Evolutionary conservation across 768 basidiomycete species (phyloP).

Genomic region (Leccinum uliginosum): DNA sequence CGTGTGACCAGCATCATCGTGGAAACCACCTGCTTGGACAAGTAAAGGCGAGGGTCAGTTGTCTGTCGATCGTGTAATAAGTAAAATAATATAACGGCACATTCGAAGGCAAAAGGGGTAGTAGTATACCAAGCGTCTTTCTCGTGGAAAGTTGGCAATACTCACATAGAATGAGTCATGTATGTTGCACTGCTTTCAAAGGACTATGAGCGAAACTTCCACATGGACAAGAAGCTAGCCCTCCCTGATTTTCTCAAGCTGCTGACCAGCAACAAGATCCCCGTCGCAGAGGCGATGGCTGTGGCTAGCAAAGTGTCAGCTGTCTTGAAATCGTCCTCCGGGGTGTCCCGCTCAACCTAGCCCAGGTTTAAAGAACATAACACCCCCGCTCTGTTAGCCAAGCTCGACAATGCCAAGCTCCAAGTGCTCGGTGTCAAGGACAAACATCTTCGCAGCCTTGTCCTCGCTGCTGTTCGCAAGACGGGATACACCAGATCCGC

Average conservation of each 20-base stretch:
- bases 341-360: constrained; percentile 11
- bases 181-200: neutral
- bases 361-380: constrained; percentile 68
- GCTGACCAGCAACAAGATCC: constrained; percentile 52
- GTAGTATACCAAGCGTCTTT: constrained; percentile 21
- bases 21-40: constrained; percentile 77
- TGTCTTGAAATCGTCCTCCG: constrained; percentile 13
- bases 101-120: constrained; percentile 1
- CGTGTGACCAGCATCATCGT: constrained; percentile 87
- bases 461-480: constrained; percentile 57
- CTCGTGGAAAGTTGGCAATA: constrained; percentile 8
- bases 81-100: neutral
- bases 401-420: constrained; percentile 59
- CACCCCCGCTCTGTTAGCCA: constrained; percentile 52
- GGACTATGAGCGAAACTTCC: constrained; percentile 3
- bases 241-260: constrained; percentile 66
- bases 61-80: constrained; percentile 13
- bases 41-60: constrained; percentile 32
- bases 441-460: constrained; percentile 59
- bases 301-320: constrained; percentile 64
- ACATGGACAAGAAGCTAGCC: constrained; percentile 45
- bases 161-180: neutral
- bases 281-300: constrained; percentile 64
- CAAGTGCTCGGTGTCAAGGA: constrained; percentile 52
- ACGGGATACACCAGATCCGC: constrained; percentile 46